These are phyloP conservation scores for Earliella scabrosa DNA, from an alignment of 1,284 basidiomycete genomes.

Conservation along the genomic window DNA sequence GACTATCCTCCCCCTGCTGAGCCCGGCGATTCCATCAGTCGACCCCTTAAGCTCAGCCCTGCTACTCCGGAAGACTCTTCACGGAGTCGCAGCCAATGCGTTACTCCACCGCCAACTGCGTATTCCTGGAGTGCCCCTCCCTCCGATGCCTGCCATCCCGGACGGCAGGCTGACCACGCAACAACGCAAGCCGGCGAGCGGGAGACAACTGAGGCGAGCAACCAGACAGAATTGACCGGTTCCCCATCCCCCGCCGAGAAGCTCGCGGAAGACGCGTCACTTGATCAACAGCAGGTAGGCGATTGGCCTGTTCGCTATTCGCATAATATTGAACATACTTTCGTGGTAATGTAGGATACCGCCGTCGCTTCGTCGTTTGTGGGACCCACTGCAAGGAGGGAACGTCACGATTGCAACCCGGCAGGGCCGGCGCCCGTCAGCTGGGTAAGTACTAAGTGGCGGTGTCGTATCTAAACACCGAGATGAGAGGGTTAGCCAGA, in stretches of 20 bases:
- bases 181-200: neutral
- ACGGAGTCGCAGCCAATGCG: neutral
- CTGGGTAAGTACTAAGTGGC: neutral
- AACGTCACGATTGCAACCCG: neutral
- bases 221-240: no score
- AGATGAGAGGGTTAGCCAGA: neutral
- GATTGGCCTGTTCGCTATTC: no score
- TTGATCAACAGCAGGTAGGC: no score
- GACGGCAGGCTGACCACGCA: neutral
- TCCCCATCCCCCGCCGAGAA: no score
- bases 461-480: no score
- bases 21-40: neutral
- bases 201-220: neutral
- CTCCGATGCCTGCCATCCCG: neutral
- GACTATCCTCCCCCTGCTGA: slow-evolving; percentile 1
- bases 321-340: no score
- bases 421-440: neutral
- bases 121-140: no score
- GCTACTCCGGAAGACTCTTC: neutral
- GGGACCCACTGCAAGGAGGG: neutral
- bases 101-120: neutral
- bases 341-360: no score
- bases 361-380: no score
- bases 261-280: no score
- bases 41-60: neutral